Evolutionary conservation across 345 rosid species (phyloP), one percentile per base, ranked within the genome.

Genomic region (Eutrema heterophyllum): DNA sequence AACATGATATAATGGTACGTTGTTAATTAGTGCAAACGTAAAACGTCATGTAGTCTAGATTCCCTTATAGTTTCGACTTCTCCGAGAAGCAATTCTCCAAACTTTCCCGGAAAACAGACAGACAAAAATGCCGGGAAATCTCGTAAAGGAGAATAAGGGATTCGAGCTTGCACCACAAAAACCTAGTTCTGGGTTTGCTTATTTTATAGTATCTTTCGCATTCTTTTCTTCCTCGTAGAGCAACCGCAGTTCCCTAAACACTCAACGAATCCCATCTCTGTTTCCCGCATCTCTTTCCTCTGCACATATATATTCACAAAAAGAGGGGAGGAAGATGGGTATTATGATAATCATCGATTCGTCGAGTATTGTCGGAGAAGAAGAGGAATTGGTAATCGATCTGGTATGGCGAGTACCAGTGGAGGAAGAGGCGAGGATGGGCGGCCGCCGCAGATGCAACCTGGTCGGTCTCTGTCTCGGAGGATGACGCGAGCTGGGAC

Each of bases 361-460:
- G 32, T 46, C 13, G 67, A 73, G 41, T 27, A 65, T 46, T 45
- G 10, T 33, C 36, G 53, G 40, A 52, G 67, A 40, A 46, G 70
- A 21, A 50, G 73, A 51, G 40, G 63, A 75, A 24, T 41, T 7
- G 13, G 10, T n/a, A 30, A 73, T 46, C 24, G 5, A 24, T 70
- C 66, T 18, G 45, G 11, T 7, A 91, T 92, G 98, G 96, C 97
- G 41, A 90, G 93, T 74, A 78, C 92, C 9, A 96, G 97, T 69
- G 87, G 94, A 64, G 86, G 87, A 27, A 84, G 85, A 87, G 49
- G 12, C 33, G 80, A 65, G 2, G 60, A 62, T n/a, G 74, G 73
- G 9, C 5, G 73, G 27, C 74, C 74, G 10, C 81, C 81, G 39
- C 79, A 66, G 11, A 76, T 30, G 64, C 79, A 76, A 9, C 85